Percentiles rank a stretch among this genome's conserved stretches.
phyloP scores from a whole-genome alignment of 2,329 filamentous ascomycete genomes.

The Curvularia hawaiiensis region DNA sequence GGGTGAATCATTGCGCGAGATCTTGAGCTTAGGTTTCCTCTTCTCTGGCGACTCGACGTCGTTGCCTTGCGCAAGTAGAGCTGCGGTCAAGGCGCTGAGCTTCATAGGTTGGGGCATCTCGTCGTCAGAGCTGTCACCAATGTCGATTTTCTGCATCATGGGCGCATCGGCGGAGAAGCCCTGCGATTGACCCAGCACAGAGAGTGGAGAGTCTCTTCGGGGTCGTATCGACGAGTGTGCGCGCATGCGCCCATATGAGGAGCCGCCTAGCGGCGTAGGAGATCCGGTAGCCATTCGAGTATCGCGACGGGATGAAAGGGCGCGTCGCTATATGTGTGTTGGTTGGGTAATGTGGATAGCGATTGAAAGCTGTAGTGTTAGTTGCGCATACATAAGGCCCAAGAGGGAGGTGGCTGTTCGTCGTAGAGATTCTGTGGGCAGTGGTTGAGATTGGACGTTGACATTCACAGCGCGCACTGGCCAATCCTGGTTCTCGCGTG shows the following conservation, averaged over 20 bases:
- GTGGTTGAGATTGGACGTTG: conserved; percentile 26
- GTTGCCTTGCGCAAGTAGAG: conserved; percentile 64
- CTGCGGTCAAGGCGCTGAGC: conserved; percentile 90
- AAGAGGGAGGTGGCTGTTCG: conserved; percentile 37
- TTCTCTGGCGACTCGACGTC: conserved; percentile 49
- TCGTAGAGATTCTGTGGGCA: conserved; percentile 43
- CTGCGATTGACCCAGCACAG: conserved; percentile 50
- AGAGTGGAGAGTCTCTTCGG: conserved; percentile 54
- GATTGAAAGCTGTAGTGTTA: conserved; percentile 47
- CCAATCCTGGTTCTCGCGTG: conserved; percentile 32
- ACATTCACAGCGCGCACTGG: conserved; percentile 28
- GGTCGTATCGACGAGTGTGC: conserved; percentile 42
- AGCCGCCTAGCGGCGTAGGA: conserved; percentile 45
- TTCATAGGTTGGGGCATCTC: conserved; percentile 87
- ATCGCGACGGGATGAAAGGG: conserved; percentile 21
- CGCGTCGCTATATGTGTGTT: conserved; percentile 30
- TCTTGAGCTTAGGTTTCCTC: conserved; percentile 46
- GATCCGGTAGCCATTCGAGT: conserved; percentile 47
- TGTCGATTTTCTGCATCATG: conserved; percentile 55
- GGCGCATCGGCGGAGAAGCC: conserved; percentile 53
- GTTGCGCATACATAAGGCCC: conserved; percentile 48
- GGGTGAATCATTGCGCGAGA: conserved; percentile 41
- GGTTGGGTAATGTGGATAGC: conserved; percentile 38
- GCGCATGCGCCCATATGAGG: conserved; percentile 47
- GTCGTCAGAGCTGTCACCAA: conserved; percentile 91